A percentile compares a stretch with the other conserved stretches of the same genome.
These are phyloP conservation scores for Talaromyces proteolyticus DNA, from an alignment of 495 filamentous ascomycete species.

Conservation along the genomic window DNA sequence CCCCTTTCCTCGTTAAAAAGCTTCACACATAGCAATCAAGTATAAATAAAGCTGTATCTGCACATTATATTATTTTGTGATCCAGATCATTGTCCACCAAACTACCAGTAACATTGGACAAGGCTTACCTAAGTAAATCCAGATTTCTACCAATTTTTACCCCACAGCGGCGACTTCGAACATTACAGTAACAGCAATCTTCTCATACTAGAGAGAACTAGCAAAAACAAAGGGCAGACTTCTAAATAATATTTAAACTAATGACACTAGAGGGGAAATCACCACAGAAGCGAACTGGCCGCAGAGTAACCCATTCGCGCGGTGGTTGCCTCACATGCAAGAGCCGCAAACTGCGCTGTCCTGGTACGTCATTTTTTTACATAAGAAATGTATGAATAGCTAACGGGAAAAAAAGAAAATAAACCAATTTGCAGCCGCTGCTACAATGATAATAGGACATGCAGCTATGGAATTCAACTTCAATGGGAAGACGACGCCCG, in stretches of 20 bases:
- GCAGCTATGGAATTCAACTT: slow-evolving; percentile 1
- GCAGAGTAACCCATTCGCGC: slow-evolving; percentile 7
- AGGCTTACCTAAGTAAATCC: neutral
- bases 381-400: neutral
- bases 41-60: too few relatives aligned
- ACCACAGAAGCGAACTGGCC: slow-evolving; percentile 1
- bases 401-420: slow-evolving; percentile 1
- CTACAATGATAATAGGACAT: neutral
- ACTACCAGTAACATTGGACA: too few relatives aligned
- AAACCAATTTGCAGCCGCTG: slow-evolving; percentile 6
- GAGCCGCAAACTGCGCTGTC: slow-evolving; percentile 38
- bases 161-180: neutral
- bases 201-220: too few relatives aligned
- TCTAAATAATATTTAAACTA: too few relatives aligned
- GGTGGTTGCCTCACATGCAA: slow-evolving; percentile 38
- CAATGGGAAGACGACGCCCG: slow-evolving; percentile 8
- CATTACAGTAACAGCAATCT: too few relatives aligned
- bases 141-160: neutral
- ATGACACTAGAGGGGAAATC: neutral
- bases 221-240: too few relatives aligned
- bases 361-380: neutral
- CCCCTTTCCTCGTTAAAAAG: too few relatives aligned
- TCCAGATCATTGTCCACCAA: too few relatives aligned
- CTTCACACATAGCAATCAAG: too few relatives aligned
- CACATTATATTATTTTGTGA: too few relatives aligned